Percentiles rank a stretch among this genome's conserved stretches.
phyloP scores from a whole-genome alignment of 805 yeast species.

The Clavispora phyllophila region DNA sequence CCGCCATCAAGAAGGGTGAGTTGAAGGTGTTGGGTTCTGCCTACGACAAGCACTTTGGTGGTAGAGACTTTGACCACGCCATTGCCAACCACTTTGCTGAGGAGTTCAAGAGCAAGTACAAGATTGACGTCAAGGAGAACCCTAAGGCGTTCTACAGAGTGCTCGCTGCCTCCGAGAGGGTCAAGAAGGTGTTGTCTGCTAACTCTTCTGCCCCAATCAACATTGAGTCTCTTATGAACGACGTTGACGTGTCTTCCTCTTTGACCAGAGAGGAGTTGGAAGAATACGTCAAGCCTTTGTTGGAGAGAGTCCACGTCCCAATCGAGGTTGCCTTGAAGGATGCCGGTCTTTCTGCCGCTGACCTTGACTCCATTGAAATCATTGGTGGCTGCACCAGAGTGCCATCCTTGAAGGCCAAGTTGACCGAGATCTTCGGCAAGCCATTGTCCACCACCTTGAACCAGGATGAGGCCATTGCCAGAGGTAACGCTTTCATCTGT shows the following conservation, averaged over 20 bases:
- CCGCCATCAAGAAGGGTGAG: conserved; percentile 93
- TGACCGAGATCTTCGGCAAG: conserved; percentile 65
- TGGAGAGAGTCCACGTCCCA: conserved; percentile 72
- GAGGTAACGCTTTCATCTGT: conserved; percentile 98
- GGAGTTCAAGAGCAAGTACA: conserved; percentile 86
- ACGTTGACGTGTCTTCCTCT: conserved; percentile 88
- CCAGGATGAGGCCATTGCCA: conserved; percentile 98
- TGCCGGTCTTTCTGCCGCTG: conserved; percentile 68
- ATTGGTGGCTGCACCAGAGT: conserved; percentile 99
- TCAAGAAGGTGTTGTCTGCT: conserved; percentile 95
- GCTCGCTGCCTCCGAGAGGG: conserved; percentile 82
- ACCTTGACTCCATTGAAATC: conserved; percentile 86
- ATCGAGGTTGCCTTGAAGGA: conserved; percentile 74
- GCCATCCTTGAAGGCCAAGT: conserved; percentile 81
- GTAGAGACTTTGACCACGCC: conserved; percentile 92
- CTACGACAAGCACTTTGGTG: conserved; percentile 95
- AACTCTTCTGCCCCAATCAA: conserved; percentile 91
- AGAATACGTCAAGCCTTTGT: conserved; percentile 77
- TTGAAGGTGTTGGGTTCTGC: conserved; percentile 89
- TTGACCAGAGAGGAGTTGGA: conserved; percentile 90
- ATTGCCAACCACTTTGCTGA: conserved; percentile 93
- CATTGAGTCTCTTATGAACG: conserved; percentile 96
- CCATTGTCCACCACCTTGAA: conserved; percentile 83
- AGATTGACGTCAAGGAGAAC: conserved; percentile 85
- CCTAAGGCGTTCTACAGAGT: conserved; percentile 95